A percentile compares a stretch with the other conserved stretches of the same genome.
phyloP scores from a whole-genome alignment of 208 protist species.

The Crithidia expoeki region DNA sequence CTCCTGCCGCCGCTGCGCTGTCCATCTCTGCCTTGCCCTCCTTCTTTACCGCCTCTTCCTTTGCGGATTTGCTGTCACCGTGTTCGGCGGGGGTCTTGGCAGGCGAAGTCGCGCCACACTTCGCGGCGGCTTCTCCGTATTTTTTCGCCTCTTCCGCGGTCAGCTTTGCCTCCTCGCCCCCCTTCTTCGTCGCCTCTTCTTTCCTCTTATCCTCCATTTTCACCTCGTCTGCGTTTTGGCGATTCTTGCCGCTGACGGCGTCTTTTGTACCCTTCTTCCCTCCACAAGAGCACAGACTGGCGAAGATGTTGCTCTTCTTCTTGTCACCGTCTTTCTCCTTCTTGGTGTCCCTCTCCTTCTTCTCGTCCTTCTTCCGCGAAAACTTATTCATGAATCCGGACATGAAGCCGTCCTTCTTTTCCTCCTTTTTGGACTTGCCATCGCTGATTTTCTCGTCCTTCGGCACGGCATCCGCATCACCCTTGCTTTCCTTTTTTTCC shows the following conservation, averaged over 20 bases:
- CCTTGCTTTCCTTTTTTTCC: constrained; percentile 14
- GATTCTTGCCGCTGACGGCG: constrained; percentile 16
- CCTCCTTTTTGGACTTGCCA: constrained; percentile 6
- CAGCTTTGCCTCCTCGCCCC: constrained; percentile 16
- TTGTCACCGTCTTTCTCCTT: constrained; percentile 12
- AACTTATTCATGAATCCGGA: constrained; percentile 22
- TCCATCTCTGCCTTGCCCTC: neutral
- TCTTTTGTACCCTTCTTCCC: constrained; percentile 19
- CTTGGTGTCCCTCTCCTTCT: constrained; percentile 5
- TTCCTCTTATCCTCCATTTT: constrained; percentile 16
- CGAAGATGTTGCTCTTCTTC: constrained; percentile 28
- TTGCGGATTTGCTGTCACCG: neutral
- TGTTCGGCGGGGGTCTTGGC: constrained; percentile 8
- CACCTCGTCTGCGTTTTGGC: neutral
- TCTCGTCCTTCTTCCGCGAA: constrained; percentile 13
- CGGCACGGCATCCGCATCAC: constrained; percentile 1
- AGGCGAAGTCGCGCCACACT: constrained; percentile 12
- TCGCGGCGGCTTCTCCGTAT: constrained; percentile 3
- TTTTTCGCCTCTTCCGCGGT: constrained; percentile 15
- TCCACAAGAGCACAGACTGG: neutral
- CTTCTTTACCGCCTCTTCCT: neutral
- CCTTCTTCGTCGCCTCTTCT: constrained; percentile 7
- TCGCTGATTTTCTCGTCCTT: neutral
- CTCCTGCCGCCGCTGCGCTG: neutral
- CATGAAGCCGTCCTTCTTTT: constrained; percentile 21